phyloP scores from a whole-genome alignment of 2,329 filamentous ascomycete genomes.

The Aspergillus aculeatus region DNA sequence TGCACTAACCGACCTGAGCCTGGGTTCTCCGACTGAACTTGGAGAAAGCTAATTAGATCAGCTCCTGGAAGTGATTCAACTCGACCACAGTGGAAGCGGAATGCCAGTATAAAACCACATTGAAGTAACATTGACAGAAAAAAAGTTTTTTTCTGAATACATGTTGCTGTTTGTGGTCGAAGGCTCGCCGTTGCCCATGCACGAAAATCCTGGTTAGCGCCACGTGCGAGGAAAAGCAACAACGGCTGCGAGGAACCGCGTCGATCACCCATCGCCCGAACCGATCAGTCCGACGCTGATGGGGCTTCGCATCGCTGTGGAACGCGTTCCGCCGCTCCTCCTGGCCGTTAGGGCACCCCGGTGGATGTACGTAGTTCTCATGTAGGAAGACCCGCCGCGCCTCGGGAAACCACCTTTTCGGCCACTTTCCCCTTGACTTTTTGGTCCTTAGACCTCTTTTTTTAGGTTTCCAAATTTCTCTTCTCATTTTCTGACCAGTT shows the following conservation, averaged over 20 bases:
- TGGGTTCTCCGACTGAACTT: background rate
- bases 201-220: slow-evolving; percentile 40
- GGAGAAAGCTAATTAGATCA: no score
- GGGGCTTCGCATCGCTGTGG: slow-evolving; percentile 18
- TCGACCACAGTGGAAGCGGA: no score
- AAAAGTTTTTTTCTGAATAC: no score
- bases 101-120: background rate
- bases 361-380: slow-evolving; percentile 5
- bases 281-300: slow-evolving; percentile 27
- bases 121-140: no score
- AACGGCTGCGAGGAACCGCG: slow-evolving; percentile 40
- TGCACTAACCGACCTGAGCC: background rate
- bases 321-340: slow-evolving; percentile 22
- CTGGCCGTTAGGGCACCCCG: slow-evolving; percentile 5
- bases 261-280: slow-evolving; percentile 35
- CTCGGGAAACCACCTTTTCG: background rate
- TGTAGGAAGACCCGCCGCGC: slow-evolving; percentile 11
- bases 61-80: no score
- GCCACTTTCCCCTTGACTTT: background rate
- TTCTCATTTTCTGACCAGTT: background rate
- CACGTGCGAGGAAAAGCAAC: slow-evolving; percentile 39
- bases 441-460: background rate
- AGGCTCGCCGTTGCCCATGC: slow-evolving; percentile 24
- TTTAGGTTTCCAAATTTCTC: background rate
- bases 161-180: background rate